These are phyloP conservation scores for Secale cereale DNA, from an alignment of 176 grass and related monocot species.

Conservation along the genomic window DNA sequence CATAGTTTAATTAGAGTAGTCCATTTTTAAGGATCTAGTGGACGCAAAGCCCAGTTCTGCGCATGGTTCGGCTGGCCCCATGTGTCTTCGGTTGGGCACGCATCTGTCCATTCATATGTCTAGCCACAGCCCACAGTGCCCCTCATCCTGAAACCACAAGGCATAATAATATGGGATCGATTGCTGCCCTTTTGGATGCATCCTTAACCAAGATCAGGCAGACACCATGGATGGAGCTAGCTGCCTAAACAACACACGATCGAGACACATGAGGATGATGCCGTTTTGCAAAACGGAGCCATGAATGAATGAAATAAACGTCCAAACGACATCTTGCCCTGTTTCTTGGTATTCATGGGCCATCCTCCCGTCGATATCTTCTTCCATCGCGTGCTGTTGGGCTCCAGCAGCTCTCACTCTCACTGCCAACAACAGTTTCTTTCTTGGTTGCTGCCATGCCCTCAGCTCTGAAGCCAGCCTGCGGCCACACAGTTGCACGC, in stretches of 20 bases:
- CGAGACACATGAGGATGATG: background rate
- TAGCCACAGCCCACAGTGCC: background rate
- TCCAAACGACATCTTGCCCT: constrained; percentile 1
- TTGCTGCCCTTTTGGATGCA: constrained; percentile 16
- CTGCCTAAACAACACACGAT: background rate
- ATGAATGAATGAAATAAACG: background rate
- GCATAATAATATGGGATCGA: background rate
- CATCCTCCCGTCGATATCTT: no score
- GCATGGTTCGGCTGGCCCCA: constrained; percentile 18
- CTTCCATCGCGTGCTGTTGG: no score
- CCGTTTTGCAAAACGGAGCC: background rate
- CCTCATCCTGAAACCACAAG: background rate
- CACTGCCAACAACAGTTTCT: background rate
- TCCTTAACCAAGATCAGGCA: background rate
- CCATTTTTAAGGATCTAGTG: constrained; percentile 33
- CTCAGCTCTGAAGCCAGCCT: background rate
- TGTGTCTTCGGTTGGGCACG: constrained; percentile 37
- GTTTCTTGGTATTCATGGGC: background rate
- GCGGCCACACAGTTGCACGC: constrained; percentile 4
- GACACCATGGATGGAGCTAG: background rate
- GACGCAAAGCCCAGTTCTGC: constrained; percentile 15
- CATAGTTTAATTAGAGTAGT: background rate
- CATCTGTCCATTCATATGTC: constrained; percentile 3
- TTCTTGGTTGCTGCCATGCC: background rate
- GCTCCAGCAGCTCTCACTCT: constrained; percentile 20